phyloP scores from a whole-genome alignment of 306 rosid species.

The Corylus americana region DNA sequence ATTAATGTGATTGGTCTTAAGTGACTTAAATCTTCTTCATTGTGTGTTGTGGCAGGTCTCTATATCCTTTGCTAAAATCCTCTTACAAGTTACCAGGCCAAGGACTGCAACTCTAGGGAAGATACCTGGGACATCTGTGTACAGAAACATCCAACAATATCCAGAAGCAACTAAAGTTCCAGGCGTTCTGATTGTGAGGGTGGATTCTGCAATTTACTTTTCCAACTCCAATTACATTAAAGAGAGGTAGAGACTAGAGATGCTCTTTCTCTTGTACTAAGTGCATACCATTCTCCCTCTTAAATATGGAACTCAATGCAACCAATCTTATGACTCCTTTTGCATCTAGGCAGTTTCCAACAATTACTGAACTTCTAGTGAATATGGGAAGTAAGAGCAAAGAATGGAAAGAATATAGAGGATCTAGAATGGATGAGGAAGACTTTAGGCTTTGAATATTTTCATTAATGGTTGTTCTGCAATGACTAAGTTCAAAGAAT shows the following conservation, averaged over 20 bases:
- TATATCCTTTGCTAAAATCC: slow-evolving; percentile 92
- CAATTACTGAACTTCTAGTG: neutral
- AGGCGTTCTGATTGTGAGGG: slow-evolving; percentile 80
- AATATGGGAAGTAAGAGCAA: neutral
- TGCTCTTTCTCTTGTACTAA: slow-evolving; percentile 21
- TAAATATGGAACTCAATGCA: neutral
- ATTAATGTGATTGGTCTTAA: slow-evolving; percentile 16
- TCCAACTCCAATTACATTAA: slow-evolving; percentile 90
- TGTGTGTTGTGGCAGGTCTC: slow-evolving; percentile 56
- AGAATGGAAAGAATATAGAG: neutral
- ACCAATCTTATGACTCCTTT: neutral
- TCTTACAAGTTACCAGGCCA: slow-evolving; percentile 93
- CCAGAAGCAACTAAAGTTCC: slow-evolving; percentile 81
- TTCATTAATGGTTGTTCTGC: too few relatives aligned
- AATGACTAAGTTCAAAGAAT: neutral
- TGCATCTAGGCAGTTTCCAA: slow-evolving; percentile 6
- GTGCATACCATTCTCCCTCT: neutral
- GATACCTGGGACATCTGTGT: slow-evolving; percentile 79
- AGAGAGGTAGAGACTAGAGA: slow-evolving; percentile 75
- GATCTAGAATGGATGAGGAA: neutral
- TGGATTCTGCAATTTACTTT: slow-evolving; percentile 92
- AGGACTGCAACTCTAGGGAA: slow-evolving; percentile 85
- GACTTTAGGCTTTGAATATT: neutral
- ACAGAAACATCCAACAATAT: slow-evolving; percentile 85
- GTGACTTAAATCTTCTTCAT: slow-evolving; percentile 15